Base-by-base conservation (phyloP, 208 protist genomes). In the Leptomonas pyrrhocoris region DNA sequence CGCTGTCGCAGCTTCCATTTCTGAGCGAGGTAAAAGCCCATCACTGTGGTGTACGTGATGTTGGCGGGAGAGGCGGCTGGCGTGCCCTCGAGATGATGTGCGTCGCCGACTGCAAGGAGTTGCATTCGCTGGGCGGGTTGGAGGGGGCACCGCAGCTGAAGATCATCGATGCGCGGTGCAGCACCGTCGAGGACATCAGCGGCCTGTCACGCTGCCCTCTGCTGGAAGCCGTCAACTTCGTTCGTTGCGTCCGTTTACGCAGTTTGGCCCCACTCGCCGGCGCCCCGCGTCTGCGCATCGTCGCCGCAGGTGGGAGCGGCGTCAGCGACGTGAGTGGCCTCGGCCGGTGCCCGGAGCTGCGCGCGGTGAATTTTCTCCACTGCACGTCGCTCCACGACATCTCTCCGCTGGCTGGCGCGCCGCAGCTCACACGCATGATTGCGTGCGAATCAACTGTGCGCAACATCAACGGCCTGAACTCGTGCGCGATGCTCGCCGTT, bases 251-350 rank as follows among this genome's bases (percentile, higher is more conserved):
- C 25, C 19, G 19, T 21, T 31, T 66, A 46, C 3, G 5, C 5
- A 66, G 31, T 34, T n/a, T 66, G 48, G 30, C 48, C 0, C 48
- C 48, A 31, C 60, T 66, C 31, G 48, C 60, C 12, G 60, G 48
- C 18, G 60, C 48, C n/a, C 60, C 60, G 15, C 28, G 27, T 18
- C 60, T 64, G 28, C 59, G 59, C 15, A 27, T 18, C 18, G 16
- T 64, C 23, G 28, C n/a, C n/a, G 59, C 45, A 2, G 25, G 45
- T 27, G 42, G 27, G 7, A 64, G 59, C 45, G 30, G 59, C 18
- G 45, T 64, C 18, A 6, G 23, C 2, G 59, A 54, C 30, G 23
- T 64, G 23, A 40, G 3, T 2, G 59, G 59, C 23, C 40, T 64
- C 4, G 28, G 27, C 6, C 38, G 8, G 5, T 64, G 59, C n/a